Base-by-base conservation (phyloP, 1,284 basidiomycete genomes). In the Ganoderma boninense region DNA sequence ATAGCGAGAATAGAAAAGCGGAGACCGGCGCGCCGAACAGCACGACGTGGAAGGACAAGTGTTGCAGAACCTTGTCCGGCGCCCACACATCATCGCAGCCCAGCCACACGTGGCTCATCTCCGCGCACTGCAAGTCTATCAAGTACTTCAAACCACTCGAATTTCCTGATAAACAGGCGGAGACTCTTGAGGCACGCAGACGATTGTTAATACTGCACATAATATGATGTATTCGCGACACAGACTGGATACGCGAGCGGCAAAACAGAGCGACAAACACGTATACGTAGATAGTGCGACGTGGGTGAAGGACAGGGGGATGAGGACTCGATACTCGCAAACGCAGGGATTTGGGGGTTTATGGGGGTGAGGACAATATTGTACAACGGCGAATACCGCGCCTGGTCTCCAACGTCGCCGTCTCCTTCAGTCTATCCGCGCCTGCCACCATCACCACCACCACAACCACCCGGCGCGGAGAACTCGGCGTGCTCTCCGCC, bases 1-100 rank as follows among this genome's bases (percentile, higher is more conserved):
- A 97, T 89, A 78, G 82, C 84, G 56, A 23, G 49, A 44, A 63
- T 4, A 46, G 57, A 61, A n/a, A 62, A 26, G 60, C 57, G 65
- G n/a, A 44, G 63, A 63, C 26, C 56, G 63, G 68, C 67, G 74
- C 69, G 72, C 71, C 71, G 72, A 67, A 32, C 56, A 68, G 68
- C 70, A 65, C 73, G 73, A 71, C 69, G 71, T 72, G 71, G 73
- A 72, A 43, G 73, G 59, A 57, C 23, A 35, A 8, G 42, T 59
- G 56, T 49, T 63, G 68, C 64, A 56, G 38, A 66, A 43, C 49
- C 52, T 64, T 20, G 54, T 40, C 65, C 67, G 56, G 68, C 73
- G 70, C 70, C 63, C 66, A 69, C 64, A 46, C 73, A 70, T 71
- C 70, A 69, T 73, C 65, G 61, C 64, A 63, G 70, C 66, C 70